phyloP scores from a whole-genome alignment of 257 asterid genomes.

The Solanum pinnatisectum region DNA sequence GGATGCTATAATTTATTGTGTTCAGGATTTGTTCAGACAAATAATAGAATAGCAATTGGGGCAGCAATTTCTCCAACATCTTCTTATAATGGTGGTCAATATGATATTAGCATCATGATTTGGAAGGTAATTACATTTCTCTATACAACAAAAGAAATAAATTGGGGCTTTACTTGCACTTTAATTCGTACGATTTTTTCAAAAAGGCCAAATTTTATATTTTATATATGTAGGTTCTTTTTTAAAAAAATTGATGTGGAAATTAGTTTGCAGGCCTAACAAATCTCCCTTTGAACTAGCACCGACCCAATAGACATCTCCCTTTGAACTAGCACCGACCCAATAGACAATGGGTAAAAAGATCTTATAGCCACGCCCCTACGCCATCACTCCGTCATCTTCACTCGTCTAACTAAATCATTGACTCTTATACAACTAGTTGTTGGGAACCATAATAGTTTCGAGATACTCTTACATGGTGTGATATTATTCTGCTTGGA shows the following conservation, averaged over 20 bases:
- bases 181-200: too few relatives aligned
- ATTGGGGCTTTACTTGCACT: too few relatives aligned
- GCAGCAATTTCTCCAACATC: conserved; percentile 93
- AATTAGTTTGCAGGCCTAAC: too few relatives aligned
- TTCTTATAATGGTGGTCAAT: conserved; percentile 67
- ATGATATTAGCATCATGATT: conserved; percentile 69
- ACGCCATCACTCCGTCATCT: neutral
- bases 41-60: conserved; percentile 70
- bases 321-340: neutral
- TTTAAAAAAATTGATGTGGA: too few relatives aligned
- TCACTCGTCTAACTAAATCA: neutral
- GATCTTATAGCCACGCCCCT: neutral
- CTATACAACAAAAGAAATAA: too few relatives aligned
- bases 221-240: too few relatives aligned
- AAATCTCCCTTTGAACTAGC: neutral
- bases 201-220: too few relatives aligned
- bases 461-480: too few relatives aligned
- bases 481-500: too few relatives aligned
- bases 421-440: too few relatives aligned
- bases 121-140: conserved; percentile 66
- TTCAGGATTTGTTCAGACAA: conserved; percentile 90
- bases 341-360: neutral
- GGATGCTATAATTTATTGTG: conserved; percentile 90
- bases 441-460: too few relatives aligned
- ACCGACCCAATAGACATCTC: neutral